Evolutionary conservation across 2,329 filamentous ascomycete species (phyloP), one percentile per base, ranked within the genome.

Genomic region (Macrophomina pseudophaseolina): DNA sequence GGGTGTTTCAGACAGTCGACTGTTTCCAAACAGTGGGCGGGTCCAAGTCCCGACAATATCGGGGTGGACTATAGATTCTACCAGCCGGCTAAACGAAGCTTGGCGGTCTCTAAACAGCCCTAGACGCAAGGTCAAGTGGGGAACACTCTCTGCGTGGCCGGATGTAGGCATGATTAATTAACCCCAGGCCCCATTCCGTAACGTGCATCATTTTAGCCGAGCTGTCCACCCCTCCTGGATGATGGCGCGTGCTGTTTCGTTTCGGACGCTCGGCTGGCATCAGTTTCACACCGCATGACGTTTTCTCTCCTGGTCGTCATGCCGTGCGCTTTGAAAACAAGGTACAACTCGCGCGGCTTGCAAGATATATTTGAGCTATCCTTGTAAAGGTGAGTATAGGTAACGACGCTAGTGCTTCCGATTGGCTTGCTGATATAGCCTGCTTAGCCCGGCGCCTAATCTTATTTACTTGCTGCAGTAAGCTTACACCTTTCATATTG

Each of bases 11-110:
- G 23, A 33, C 35, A 7, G 28, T 33, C 49, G 33, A 46, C 30
- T 40, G 35, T 64, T 64, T 64, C 60, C 60, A 64, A 64, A 53
- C 32, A 30, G n/a, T 32, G 30, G 60, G 48, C 33, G 28, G 60
- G 32, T 32, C 52, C 48, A 11, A 23, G 30, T 14, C 28, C 60
- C 48, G 60, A 53, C 46, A 12, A 32, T 53, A 53, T 42, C 16
- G 16, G 9, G 18, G 33, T 46, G 23, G 48, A 18, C 49, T 48
- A 64, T 53, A 46, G 60, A 30, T 30, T 53, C 23, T 42, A 30
- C 46, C 60, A 40, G 12, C 60, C 23, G 60, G 60, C 14, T 64
- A 64, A 64, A 49, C 28, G 28, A 53, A 64, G 60, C 60, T 64
- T 52, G 60, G 46, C 48, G 23, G 46, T 4, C 48, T 44, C 33